Percentiles rank a stretch among this genome's conserved stretches.
These are phyloP conservation scores for Lagerstroemia speciosa DNA, from an alignment of 345 rosid species.

Conservation along the genomic window DNA sequence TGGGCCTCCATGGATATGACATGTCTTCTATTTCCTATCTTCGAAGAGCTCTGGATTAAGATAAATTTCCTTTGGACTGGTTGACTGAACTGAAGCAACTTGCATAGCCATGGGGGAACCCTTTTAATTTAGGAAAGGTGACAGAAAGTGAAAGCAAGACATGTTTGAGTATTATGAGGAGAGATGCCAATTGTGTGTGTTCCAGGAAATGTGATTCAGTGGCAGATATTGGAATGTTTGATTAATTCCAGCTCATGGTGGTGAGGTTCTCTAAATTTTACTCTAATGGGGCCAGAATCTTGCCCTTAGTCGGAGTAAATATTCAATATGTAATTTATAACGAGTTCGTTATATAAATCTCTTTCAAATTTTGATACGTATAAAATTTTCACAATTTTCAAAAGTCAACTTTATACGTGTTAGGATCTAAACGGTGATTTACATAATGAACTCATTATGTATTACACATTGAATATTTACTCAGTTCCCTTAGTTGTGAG, in stretches of 20 bases:
- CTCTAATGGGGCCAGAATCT: neutral
- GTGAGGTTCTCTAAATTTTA: slow-evolving; percentile 3
- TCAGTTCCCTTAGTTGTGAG: slow-evolving; percentile 3
- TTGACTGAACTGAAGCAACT: slow-evolving; percentile 8
- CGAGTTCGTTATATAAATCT: no score
- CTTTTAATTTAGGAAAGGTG: slow-evolving; percentile 13
- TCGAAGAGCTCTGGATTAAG: neutral
- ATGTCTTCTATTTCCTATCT: slow-evolving; percentile 8
- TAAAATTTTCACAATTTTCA: no score
- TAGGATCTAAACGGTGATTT: no score
- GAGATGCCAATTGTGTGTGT: slow-evolving; percentile 57
- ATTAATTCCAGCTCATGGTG: slow-evolving; percentile 19
- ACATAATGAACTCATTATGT: no score
- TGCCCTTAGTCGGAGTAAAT: no score
- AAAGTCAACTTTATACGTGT: no score
- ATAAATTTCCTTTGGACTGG: no score
- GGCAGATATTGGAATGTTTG: slow-evolving; percentile 63
- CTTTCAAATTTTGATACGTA: no score
- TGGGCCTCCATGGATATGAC: slow-evolving; percentile 33
- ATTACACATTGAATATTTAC: no score
- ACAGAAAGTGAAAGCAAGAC: slow-evolving; percentile 34
- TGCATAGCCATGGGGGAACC: slow-evolving; percentile 20
- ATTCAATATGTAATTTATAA: no score
- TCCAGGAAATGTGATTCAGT: slow-evolving; percentile 51
- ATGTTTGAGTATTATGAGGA: slow-evolving; percentile 43